Evolutionary conservation across 495 filamentous ascomycete species (phyloP).

Genomic region (Saxophila tyrrhenica): DNA sequence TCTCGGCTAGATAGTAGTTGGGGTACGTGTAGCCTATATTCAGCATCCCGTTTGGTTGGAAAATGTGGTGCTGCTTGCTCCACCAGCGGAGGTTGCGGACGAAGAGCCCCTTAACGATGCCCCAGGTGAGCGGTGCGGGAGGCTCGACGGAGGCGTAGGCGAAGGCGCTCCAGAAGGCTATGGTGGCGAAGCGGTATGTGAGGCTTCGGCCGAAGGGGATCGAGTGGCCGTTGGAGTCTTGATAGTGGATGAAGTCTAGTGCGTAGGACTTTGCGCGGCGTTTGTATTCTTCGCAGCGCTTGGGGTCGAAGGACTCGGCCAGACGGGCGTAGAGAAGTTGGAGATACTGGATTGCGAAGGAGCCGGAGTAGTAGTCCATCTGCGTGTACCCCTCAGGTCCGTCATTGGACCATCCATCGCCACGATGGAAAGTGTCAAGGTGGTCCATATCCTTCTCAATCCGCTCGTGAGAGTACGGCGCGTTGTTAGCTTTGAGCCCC

Average conservation of each 20-base stretch:
- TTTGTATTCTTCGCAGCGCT: conserved; percentile 56
- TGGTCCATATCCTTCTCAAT: conserved; percentile 65
- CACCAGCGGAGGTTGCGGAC: conserved; percentile 68
- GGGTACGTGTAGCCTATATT: conserved; percentile 69
- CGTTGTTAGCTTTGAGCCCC: conserved; percentile 59
- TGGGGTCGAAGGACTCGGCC: conserved; percentile 54
- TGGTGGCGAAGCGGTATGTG: conserved; percentile 73
- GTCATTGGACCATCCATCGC: conserved; percentile 70
- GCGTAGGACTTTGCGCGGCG: conserved; percentile 53
- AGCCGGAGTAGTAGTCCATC: conserved; percentile 75
- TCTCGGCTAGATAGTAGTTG: conserved; percentile 69
- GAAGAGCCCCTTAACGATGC: conserved; percentile 64
- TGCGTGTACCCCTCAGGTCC: conserved; percentile 65
- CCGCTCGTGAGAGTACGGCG: conserved; percentile 50
- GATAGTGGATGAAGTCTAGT: conserved; percentile 63
- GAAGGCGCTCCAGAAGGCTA: conserved; percentile 66
- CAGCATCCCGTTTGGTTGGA: conserved; percentile 44
- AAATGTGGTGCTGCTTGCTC: conserved; percentile 61
- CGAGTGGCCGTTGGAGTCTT: conserved; percentile 52
- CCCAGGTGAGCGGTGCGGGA: conserved; percentile 59
- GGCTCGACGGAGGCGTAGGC: conserved; percentile 64
- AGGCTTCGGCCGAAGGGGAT: conserved; percentile 68
- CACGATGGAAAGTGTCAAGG: conserved; percentile 67
- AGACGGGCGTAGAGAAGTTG: conserved; percentile 68
- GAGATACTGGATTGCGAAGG: conserved; percentile 67